These are phyloP conservation scores for Aureobasidium musti DNA, from an alignment of 2,329 filamentous ascomycete genomes.

Conservation along the genomic window DNA sequence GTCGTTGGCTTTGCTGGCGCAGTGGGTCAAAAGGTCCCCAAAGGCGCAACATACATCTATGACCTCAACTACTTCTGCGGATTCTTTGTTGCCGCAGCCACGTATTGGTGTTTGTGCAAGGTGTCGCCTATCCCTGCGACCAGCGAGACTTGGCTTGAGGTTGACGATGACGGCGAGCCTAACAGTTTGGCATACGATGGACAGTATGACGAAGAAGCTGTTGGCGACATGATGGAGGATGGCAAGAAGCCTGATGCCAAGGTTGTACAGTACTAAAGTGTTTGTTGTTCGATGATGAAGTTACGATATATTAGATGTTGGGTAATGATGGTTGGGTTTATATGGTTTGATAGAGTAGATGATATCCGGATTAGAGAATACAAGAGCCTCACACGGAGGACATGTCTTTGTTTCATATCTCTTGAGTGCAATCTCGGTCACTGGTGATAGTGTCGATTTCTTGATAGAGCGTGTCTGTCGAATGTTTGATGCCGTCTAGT, in stretches of 20 bases:
- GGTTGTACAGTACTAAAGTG: constrained; percentile 13
- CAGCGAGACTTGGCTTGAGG: constrained; percentile 75
- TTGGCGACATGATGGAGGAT: not conserved
- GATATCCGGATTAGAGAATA: not conserved
- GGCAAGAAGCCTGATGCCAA: constrained; percentile 24
- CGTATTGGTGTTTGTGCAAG: constrained; percentile 72
- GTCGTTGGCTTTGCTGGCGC: constrained; percentile 89
- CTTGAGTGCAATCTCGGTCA: not conserved
- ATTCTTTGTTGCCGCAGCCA: constrained; percentile 66
- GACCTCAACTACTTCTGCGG: constrained; percentile 89
- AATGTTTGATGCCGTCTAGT: not conserved
- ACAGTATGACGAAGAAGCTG: constrained; percentile 26
- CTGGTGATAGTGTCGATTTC: not conserved
- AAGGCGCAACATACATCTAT: constrained; percentile 82
- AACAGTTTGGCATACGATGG: constrained; percentile 28
- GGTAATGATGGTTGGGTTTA: not conserved
- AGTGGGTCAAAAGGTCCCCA: constrained; percentile 69
- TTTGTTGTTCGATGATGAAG: not conserved
- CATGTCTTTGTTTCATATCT: not conserved
- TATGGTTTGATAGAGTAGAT: not conserved
- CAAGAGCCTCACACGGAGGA: not conserved
- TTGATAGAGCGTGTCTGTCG: not conserved
- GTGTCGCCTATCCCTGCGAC: constrained; percentile 69
- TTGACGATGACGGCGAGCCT: constrained; percentile 49
- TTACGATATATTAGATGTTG: not conserved